Percentiles rank a stretch among this genome's conserved stretches.
Conservation (phyloP, 306 rosid species). For the Cicer pinnatifidum region DNA sequence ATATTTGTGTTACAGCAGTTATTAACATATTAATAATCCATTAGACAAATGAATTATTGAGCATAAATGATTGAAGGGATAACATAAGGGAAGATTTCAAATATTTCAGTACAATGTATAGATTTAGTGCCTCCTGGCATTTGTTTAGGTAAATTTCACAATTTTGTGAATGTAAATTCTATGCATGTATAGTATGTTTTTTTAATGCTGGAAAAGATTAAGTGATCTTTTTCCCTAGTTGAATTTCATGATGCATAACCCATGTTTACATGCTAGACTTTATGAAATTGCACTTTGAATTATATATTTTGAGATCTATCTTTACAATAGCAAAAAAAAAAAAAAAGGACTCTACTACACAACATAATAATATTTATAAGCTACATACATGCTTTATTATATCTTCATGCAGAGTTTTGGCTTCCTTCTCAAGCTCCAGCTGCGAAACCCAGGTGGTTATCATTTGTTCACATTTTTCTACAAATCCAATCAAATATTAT, state of each 20-base stretch:
- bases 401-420: too few relatives aligned
- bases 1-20: too few relatives aligned
- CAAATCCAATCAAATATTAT: too few relatives aligned
- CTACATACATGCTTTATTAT: too few relatives aligned
- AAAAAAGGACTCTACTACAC: too few relatives aligned
- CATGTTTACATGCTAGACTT: constrained; percentile 28
- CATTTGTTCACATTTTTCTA: too few relatives aligned
- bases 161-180: constrained; percentile 10
- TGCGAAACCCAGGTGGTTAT: too few relatives aligned
- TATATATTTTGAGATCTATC: too few relatives aligned
- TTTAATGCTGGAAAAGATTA: constrained; percentile 45
- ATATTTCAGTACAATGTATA: constrained; percentile 22
- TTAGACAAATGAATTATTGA: constrained; percentile 12
- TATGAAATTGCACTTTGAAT: constrained; percentile 24
- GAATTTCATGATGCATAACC: constrained; percentile 15
- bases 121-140: constrained; percentile 4
- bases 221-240: neutral
- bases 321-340: too few relatives aligned
- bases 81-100: constrained; percentile 40
- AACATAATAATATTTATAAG: too few relatives aligned
- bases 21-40: constrained; percentile 1
- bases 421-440: too few relatives aligned
- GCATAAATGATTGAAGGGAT: constrained; percentile 9
- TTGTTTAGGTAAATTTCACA: constrained; percentile 25
- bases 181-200: neutral